Percentiles rank a stretch among this genome's conserved stretches.
These are phyloP conservation scores for Pseudomassariella vexata DNA, from an alignment of 2,329 filamentous ascomycete genomes.

Conservation along the genomic window DNA sequence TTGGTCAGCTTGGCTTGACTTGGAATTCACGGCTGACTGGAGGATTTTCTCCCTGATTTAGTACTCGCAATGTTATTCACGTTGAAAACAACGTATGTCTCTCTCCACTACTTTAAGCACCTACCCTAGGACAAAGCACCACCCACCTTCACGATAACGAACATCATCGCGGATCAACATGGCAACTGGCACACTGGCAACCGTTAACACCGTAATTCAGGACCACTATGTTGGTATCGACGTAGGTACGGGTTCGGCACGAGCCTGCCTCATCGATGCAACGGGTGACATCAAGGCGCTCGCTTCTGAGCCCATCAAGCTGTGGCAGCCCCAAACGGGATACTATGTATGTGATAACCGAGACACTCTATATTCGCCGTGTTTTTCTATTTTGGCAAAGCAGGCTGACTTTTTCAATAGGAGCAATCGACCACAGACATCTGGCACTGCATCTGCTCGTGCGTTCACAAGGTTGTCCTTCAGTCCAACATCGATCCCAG, in stretches of 20 bases:
- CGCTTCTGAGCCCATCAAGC: constrained; percentile 68
- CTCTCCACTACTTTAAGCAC: not conserved
- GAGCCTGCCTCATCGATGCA: constrained; percentile 91
- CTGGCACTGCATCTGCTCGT: constrained; percentile 89
- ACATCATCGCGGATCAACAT: constrained; percentile 13
- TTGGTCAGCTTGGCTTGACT: not conserved
- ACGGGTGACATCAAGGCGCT: constrained; percentile 80
- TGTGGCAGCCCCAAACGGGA: constrained; percentile 72
- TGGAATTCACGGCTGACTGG: constrained; percentile 2
- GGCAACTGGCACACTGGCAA: no score
- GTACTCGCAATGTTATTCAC: constrained; percentile 25
- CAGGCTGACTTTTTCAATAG: constrained; percentile 27
- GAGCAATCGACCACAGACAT: constrained; percentile 99
- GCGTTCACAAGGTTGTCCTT: constrained; percentile 74
- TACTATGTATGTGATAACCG: no score
- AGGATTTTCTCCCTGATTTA: constrained; percentile 13
- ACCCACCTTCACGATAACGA: not conserved
- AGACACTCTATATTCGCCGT: no score
- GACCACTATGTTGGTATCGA: constrained; percentile 79
- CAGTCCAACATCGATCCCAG: constrained; percentile 73
- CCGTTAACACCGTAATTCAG: constrained; percentile 23
- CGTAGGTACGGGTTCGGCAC: constrained; percentile 90
- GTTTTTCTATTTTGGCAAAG: no score
- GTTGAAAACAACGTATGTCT: constrained; percentile 24
- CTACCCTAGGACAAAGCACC: not conserved